A percentile compares a stretch with the other conserved stretches of the same genome.
phyloP scores from a whole-genome alignment of 345 rosid species.

The Arabis hirsuta region DNA sequence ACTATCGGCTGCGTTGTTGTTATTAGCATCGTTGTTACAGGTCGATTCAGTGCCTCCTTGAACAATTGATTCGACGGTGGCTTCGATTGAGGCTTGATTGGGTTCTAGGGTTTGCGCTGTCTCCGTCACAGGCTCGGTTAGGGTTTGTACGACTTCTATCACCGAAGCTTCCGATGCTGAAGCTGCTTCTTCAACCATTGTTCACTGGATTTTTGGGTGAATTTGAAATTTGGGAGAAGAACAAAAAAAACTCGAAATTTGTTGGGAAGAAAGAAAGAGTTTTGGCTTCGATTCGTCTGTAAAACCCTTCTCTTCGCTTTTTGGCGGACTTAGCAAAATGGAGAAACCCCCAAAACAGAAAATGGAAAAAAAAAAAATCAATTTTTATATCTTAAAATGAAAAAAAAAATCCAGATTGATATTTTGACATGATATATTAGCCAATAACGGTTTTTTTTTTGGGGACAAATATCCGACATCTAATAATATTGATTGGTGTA shows the following conservation, averaged over 20 bases:
- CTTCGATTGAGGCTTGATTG: conserved; percentile 52
- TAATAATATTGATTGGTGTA: too few species aligned
- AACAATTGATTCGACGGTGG: conserved; percentile 47
- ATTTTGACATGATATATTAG: too few species aligned
- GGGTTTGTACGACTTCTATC: conserved; percentile 36
- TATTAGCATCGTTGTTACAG: conserved; percentile 47
- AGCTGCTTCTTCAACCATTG: conserved; percentile 56
- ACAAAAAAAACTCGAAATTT: background rate
- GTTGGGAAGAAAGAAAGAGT: background rate
- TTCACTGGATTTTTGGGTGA: background rate
- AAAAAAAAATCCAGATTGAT: background rate
- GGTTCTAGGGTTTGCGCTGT: conserved; percentile 43
- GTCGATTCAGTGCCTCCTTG: conserved; percentile 70
- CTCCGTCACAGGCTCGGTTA: conserved; percentile 20
- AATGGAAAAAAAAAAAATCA: background rate
- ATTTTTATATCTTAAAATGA: background rate
- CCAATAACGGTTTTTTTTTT: too few species aligned
- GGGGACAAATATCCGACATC: too few species aligned
- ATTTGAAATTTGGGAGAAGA: conserved; percentile 7
- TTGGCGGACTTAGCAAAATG: conserved; percentile 38
- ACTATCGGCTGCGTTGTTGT: conserved; percentile 54
- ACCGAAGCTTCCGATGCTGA: conserved; percentile 49
- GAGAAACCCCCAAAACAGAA: background rate
- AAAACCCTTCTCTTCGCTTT: conserved; percentile 9
- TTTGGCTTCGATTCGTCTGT: background rate